Percentiles rank a stretch among this genome's conserved stretches.
These are phyloP conservation scores for Pseudomassariella vexata DNA, from an alignment of 2,329 filamentous ascomycete species.

Conservation along the genomic window DNA sequence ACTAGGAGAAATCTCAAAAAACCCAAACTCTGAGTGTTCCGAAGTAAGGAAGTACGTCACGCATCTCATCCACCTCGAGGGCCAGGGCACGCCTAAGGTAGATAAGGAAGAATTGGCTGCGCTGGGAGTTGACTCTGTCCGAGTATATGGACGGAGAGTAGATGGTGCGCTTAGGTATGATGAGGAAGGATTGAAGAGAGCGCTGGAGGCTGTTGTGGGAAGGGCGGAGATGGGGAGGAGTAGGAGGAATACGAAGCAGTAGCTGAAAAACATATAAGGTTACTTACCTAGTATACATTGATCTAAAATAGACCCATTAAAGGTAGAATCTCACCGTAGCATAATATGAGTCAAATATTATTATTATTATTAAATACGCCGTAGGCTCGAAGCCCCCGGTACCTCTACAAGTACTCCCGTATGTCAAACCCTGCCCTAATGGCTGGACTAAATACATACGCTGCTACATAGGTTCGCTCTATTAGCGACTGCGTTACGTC, in stretches of 20 bases:
- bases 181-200: constrained; percentile 64
- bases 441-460: too few species aligned
- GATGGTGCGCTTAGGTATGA: constrained; percentile 63
- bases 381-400: too few species aligned
- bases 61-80: constrained; percentile 76
- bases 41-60: constrained; percentile 67
- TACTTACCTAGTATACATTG: not conserved
- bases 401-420: too few species aligned
- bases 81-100: constrained; percentile 62
- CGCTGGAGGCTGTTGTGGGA: constrained; percentile 72
- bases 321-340: too few species aligned
- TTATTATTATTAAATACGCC: too few species aligned
- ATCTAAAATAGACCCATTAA: not conserved
- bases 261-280: not conserved
- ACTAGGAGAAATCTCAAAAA: not conserved
- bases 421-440: too few species aligned
- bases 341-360: too few species aligned
- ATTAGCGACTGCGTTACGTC: too few species aligned
- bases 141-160: constrained; percentile 66
- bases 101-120: constrained; percentile 57
- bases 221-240: constrained; percentile 37
- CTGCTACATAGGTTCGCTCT: too few species aligned
- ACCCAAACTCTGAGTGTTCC: constrained; percentile 6
- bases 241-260: constrained; percentile 35
- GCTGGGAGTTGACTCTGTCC: constrained; percentile 71